Evolutionary conservation across 768 basidiomycete genomes (phyloP).

Genomic region (Suillus americanus): DNA sequence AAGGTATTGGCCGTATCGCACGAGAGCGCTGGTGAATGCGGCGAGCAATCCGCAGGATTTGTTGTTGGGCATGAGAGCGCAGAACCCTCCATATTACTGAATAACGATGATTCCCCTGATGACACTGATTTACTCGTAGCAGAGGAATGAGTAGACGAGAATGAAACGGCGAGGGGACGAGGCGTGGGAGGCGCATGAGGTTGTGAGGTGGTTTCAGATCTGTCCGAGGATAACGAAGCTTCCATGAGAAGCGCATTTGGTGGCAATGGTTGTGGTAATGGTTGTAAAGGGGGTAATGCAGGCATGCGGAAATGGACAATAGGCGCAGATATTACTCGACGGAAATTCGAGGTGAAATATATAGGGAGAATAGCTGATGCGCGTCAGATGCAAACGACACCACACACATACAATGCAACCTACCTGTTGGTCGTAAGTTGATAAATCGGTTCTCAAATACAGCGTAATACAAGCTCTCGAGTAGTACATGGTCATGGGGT

Average conservation of each 20-base stretch:
- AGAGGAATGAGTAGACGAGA: constrained; percentile 48
- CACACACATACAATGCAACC: constrained; percentile 16
- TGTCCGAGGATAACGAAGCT: constrained; percentile 25
- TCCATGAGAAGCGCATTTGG: constrained; percentile 22
- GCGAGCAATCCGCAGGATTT: constrained; percentile 22
- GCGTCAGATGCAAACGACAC: background rate
- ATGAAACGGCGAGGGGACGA: constrained; percentile 49
- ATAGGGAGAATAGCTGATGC: constrained; percentile 60
- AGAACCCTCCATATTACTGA: constrained; percentile 29
- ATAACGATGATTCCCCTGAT: constrained; percentile 33
- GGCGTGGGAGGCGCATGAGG: constrained; percentile 13
- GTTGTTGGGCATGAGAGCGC: constrained; percentile 22
- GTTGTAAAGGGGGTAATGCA: constrained; percentile 61
- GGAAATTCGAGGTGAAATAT: constrained; percentile 71
- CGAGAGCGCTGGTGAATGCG: constrained; percentile 8
- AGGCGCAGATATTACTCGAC: constrained; percentile 61
- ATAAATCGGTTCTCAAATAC: constrained; percentile 74
- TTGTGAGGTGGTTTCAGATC: constrained; percentile 20
- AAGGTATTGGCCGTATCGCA: background rate
- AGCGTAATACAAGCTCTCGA: constrained; percentile 65
- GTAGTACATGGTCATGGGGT: constrained; percentile 65
- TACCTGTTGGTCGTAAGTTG: constrained; percentile 68
- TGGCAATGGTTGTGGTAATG: constrained; percentile 34
- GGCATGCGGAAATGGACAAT: constrained; percentile 69
- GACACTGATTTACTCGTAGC: constrained; percentile 31